Base-by-base conservation (phyloP, 768 basidiomycete species). In the Tulasnella sp. region DNA sequence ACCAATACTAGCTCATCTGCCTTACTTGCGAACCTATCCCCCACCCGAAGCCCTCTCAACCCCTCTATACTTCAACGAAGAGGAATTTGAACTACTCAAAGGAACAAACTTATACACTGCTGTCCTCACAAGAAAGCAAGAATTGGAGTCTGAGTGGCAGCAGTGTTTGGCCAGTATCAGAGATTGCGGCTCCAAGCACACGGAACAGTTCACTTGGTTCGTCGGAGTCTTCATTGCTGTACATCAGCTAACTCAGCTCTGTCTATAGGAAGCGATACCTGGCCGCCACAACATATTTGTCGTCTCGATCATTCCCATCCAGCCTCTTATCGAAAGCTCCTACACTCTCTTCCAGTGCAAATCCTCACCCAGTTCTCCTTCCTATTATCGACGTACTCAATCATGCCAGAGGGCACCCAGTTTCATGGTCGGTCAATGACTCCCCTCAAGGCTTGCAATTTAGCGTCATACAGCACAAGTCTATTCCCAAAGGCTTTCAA, bases 261-360 rank as follows among this genome's bases (percentile, higher is more conserved):
- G 3, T 22, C 13, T 19, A 20, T 48, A 91, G 89, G 84, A 74
- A 81, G 22, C 62, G 65, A 22, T 92, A 85, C 62, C 67, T 86
- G 2, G 72, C 75, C 0, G 78, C 83, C 1, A 69, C 81, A 5
- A 89, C 83, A 0, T 79, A 86, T 60, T 68, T 89, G 32, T 87
- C 87, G 1, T 92, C 91, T 1, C 77, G 92, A 45, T 84, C 89
- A 0, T 96, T 95, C 60, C 87, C 91, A 0, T 95, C 91, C 0
- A 77, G 78, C 5, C 66, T 96, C 19, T 71, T 95, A 25, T 77
- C 77, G 4, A 60, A 63, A 16, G 70, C 59, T 0, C 77, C 81
- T 5, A 70, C 78, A 0, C 60, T 72, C 27, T 63, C 71, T 10
- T 70, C 72, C 0, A 64, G 72, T 0, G 64, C 70, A 6, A 61